Evolutionary conservation across 1,284 basidiomycete genomes (phyloP).

Genomic region (Heterobasidion occidentale): DNA sequence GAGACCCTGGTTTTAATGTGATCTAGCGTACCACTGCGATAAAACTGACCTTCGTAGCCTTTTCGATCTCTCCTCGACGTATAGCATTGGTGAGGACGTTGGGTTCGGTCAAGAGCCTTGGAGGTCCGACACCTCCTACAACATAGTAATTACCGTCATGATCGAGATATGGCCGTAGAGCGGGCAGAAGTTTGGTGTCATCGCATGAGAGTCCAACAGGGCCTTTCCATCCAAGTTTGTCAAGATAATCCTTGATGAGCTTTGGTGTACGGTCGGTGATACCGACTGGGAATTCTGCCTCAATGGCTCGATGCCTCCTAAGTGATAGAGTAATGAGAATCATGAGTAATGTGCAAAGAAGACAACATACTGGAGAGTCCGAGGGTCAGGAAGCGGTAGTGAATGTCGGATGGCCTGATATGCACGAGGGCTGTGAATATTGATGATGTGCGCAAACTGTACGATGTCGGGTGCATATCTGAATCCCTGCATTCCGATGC

Average conservation of each 20-base stretch:
- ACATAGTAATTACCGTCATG: neutral
- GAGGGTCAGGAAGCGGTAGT: neutral
- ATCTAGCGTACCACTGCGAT: neutral
- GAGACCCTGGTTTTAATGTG: neutral
- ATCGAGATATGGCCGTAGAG: conserved; percentile 20
- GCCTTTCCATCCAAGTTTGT: conserved; percentile 17
- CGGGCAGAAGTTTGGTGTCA: conserved; percentile 23
- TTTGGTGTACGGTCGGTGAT: conserved; percentile 15
- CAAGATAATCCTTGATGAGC: conserved; percentile 12
- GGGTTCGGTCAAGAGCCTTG: neutral
- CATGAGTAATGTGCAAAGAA: neutral
- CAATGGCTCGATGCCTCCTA: neutral
- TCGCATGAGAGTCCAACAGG: conserved; percentile 23
- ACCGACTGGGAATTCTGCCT: conserved; percentile 8
- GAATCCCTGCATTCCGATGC: neutral
- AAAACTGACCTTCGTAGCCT: neutral
- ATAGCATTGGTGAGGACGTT: neutral
- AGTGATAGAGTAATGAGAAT: neutral
- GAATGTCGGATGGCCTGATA: neutral
- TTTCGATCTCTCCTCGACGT: neutral
- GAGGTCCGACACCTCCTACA: neutral
- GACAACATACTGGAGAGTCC: neutral
- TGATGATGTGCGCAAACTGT: neutral
- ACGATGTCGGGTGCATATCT: neutral
- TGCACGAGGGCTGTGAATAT: neutral